These are phyloP conservation scores for Flagelloscypha sp. DNA, from an alignment of 768 basidiomycete genomes.

Conservation along the genomic window DNA sequence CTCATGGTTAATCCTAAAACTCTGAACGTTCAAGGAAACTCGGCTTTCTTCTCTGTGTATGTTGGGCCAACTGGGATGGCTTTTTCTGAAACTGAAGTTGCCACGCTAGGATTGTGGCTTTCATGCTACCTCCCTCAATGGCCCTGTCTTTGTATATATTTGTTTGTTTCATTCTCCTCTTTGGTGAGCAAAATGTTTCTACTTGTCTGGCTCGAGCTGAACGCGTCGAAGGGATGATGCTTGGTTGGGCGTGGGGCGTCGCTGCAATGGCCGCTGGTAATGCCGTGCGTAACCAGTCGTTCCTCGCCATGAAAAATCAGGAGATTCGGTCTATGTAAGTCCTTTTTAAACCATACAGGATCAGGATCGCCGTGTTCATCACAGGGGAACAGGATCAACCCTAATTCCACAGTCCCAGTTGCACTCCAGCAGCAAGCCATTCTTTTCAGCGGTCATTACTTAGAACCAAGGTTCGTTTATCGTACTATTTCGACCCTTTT, in stretches of 20 bases:
- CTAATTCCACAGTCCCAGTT: too few species aligned
- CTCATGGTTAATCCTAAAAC: constrained; percentile 27
- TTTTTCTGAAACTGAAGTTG: neutral
- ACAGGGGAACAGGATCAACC: too few species aligned
- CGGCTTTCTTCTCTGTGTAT: constrained; percentile 32
- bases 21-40: constrained; percentile 30
- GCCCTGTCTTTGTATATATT: constrained; percentile 30
- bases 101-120: constrained; percentile 25
- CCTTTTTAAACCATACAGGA: neutral
- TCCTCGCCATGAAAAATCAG: constrained; percentile 26
- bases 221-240: constrained; percentile 24
- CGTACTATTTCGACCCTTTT: too few species aligned
- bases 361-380: too few species aligned
- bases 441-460: constrained; percentile 30
- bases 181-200: constrained; percentile 21
- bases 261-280: constrained; percentile 35
- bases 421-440: constrained; percentile 24
- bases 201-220: neutral
- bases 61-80: too few species aligned
- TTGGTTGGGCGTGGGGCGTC: constrained; percentile 40
- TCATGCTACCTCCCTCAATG: constrained; percentile 31
- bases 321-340: constrained; percentile 28
- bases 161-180: constrained; percentile 23
- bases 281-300: constrained; percentile 25
- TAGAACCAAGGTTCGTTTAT: constrained; percentile 30